A percentile compares a stretch with the other conserved stretches of the same genome.
Evolutionary conservation across 495 filamentous ascomycete species (phyloP).

Genomic region (Parathielavia appendiculata): DNA sequence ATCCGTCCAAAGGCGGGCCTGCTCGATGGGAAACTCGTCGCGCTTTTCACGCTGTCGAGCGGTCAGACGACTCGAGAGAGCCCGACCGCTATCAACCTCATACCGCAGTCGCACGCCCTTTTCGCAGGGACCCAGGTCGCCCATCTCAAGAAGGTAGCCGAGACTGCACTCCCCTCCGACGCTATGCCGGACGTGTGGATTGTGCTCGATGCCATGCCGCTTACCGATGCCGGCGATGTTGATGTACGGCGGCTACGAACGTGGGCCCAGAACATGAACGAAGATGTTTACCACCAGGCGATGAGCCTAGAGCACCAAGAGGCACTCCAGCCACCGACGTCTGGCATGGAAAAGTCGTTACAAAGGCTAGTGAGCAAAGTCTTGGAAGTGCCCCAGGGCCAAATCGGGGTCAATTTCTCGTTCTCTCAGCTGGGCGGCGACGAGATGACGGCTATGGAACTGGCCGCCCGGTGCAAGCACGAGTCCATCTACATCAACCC

Average conservation of each 20-base stretch:
- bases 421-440: slow-evolving; percentile 45
- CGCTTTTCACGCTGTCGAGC: slow-evolving; percentile 37
- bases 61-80: slow-evolving; percentile 18
- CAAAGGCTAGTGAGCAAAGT: slow-evolving; percentile 38
- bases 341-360: slow-evolving; percentile 37
- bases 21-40: slow-evolving; percentile 43
- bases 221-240: slow-evolving; percentile 34
- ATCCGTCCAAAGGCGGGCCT: slow-evolving; percentile 44
- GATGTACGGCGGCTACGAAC: slow-evolving; percentile 44
- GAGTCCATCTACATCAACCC: slow-evolving; percentile 38
- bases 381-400: slow-evolving; percentile 31
- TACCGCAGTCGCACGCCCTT: slow-evolving; percentile 33
- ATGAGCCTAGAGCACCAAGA: slow-evolving; percentile 38
- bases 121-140: slow-evolving; percentile 37
- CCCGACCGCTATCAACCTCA: slow-evolving; percentile 32
- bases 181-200: slow-evolving; percentile 41
- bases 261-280: slow-evolving; percentile 47
- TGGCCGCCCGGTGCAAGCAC: slow-evolving; percentile 36
- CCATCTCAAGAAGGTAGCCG: slow-evolving; percentile 30
- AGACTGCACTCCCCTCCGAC: slow-evolving; percentile 26
- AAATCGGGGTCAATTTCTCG: slow-evolving; percentile 42
- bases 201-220: slow-evolving; percentile 42
- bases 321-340: slow-evolving; percentile 30
- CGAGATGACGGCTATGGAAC: slow-evolving; percentile 36
- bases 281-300: slow-evolving; percentile 40